These are phyloP conservation scores for Rhodamnia rubescens DNA, from an alignment of 345 rosid species.

Conservation along the genomic window DNA sequence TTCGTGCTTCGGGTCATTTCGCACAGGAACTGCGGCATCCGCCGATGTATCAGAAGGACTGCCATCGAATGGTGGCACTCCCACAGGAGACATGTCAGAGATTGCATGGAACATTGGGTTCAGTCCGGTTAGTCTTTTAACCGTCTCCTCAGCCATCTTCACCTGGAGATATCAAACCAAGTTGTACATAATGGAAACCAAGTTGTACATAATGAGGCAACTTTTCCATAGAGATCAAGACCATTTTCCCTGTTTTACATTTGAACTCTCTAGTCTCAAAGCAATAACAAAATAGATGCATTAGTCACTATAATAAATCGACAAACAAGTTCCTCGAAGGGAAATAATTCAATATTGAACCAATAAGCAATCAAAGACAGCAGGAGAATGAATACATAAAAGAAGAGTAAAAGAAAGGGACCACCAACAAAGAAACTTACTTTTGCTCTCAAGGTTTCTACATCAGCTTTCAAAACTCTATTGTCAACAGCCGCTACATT, in stretches of 20 bases:
- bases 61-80: constrained; percentile 29
- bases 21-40: constrained; percentile 45
- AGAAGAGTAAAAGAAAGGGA: background rate
- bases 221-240: background rate
- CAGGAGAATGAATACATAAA: background rate
- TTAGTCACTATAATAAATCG: background rate
- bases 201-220: background rate
- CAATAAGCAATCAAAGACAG: background rate
- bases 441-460: constrained; percentile 88
- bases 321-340: background rate
- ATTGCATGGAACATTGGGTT: constrained; percentile 45
- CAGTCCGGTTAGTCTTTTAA: constrained; percentile 69
- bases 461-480: constrained; percentile 84
- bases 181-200: background rate
- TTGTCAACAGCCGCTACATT: constrained; percentile 77
- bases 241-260: background rate
- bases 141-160: constrained; percentile 90
- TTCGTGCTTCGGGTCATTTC: constrained; percentile 27
- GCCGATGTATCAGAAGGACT: constrained; percentile 43
- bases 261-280: background rate
- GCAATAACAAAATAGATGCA: background rate
- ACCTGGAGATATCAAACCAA: constrained; percentile 35
- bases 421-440: constrained; percentile 17
- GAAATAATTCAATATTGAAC: background rate
- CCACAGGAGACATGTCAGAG: constrained; percentile 33